Percentiles rank a stretch among this genome's conserved stretches.
Evolutionary conservation across 345 rosid genomes (phyloP).

Genomic region (Euclidium syriacum): DNA sequence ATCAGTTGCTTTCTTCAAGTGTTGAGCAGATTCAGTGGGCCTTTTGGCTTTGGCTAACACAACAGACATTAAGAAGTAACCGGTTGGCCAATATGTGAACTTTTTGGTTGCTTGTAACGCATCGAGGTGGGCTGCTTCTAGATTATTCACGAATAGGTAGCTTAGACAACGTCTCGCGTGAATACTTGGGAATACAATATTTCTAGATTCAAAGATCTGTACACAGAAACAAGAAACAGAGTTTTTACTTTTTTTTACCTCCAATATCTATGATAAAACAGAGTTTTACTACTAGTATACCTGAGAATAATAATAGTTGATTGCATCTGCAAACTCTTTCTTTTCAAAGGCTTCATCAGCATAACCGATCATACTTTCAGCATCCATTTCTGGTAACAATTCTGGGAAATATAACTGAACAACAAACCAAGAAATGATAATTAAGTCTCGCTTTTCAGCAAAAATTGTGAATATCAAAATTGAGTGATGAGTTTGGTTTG

Average conservation of each 20-base stretch:
- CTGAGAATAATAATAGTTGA: slow-evolving; percentile 85
- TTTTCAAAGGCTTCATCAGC: slow-evolving; percentile 82
- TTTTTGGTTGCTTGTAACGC: slow-evolving; percentile 84
- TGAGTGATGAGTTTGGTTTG: not conserved
- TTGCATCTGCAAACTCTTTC: slow-evolving; percentile 78
- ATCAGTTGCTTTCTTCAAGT: slow-evolving; percentile 80
- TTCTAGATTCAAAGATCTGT: slow-evolving; percentile 70
- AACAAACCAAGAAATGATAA: not conserved
- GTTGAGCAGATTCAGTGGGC: slow-evolving; percentile 76
- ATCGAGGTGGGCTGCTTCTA: slow-evolving; percentile 73
- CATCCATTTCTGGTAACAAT: slow-evolving; percentile 89
- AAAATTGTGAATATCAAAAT: too few species aligned
- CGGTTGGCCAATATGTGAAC: slow-evolving; percentile 81
- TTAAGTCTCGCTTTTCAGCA: too few species aligned
- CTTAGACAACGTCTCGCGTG: slow-evolving; percentile 87
- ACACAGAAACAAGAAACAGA: not conserved
- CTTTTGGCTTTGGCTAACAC: slow-evolving; percentile 81
- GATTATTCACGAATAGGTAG: slow-evolving; percentile 63
- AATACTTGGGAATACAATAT: slow-evolving; percentile 69
- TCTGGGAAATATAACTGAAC: slow-evolving; percentile 42
- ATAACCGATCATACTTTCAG: slow-evolving; percentile 64
- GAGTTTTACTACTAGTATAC: slow-evolving; percentile 36
- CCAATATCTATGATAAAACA: not conserved
- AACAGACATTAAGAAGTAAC: slow-evolving; percentile 90
- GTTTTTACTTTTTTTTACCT: too few species aligned